Conservation (phyloP, 169 alveolate genomes). For the Hammondia hammondi region DNA sequence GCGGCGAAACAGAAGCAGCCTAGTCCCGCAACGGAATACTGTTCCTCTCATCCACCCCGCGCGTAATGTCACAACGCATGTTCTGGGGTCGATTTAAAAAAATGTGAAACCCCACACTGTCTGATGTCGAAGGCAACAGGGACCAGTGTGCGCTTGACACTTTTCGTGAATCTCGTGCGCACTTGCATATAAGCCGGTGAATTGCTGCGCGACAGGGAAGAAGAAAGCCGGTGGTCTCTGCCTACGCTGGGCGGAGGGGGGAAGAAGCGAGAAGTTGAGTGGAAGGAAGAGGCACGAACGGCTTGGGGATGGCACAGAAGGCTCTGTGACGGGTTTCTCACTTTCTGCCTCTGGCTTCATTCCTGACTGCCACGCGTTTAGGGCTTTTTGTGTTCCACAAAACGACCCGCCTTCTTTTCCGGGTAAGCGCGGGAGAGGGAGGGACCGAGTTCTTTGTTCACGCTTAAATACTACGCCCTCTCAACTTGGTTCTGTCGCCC, state of each 20-base stretch:
- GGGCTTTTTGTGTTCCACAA: background rate
- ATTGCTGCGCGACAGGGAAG: background rate
- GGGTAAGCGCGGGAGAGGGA: background rate
- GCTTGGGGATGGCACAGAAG: background rate
- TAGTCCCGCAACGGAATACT: background rate
- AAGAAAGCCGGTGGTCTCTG: background rate
- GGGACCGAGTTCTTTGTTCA: background rate
- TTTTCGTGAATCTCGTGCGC: too few species aligned
- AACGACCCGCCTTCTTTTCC: background rate
- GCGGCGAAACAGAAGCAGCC: background rate
- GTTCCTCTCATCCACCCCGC: background rate
- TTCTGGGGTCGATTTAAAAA: too few species aligned
- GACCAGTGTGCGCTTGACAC: too few species aligned
- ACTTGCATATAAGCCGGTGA: background rate
- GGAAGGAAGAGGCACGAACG: background rate
- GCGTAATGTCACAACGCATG: too few species aligned
- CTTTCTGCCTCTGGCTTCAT: background rate
- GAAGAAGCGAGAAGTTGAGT: background rate
- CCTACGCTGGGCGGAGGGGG: background rate
- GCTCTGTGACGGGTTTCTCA: background rate
- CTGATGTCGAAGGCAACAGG: too few species aligned
- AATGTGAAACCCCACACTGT: too few species aligned
- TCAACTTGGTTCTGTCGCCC: too few species aligned
- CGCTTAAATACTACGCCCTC: too few species aligned
- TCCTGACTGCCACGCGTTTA: background rate